These are phyloP conservation scores for Graphiopsis chlorocephala DNA, from an alignment of 2,329 filamentous ascomycete species.

Conservation along the genomic window DNA sequence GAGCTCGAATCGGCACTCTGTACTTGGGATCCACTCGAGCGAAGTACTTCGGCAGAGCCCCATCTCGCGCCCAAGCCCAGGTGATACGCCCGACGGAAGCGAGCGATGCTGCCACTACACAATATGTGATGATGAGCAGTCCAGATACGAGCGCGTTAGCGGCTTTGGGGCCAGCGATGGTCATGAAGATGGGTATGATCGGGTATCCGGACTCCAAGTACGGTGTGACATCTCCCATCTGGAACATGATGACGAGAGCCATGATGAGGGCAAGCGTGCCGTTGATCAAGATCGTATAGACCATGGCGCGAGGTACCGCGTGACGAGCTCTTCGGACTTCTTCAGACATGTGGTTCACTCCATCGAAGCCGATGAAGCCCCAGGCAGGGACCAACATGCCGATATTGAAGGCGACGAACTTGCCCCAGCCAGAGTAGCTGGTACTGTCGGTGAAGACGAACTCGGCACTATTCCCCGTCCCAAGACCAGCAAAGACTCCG, in stretches of 20 bases:
- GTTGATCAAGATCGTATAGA: constrained; percentile 42
- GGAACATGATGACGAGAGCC: constrained; percentile 39
- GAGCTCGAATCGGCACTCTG: constrained; percentile 17
- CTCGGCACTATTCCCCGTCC: constrained; percentile 10
- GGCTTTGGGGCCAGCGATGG: constrained; percentile 12
- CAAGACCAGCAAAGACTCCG: constrained; percentile 15
- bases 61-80: constrained; percentile 22
- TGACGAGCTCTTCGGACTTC: constrained; percentile 38
- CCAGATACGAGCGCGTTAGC: constrained; percentile 19
- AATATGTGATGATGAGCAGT: constrained; percentile 21
- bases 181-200: constrained; percentile 16
- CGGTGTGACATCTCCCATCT: constrained; percentile 34
- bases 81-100: constrained; percentile 20
- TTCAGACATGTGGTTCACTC: constrained; percentile 38
- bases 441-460: constrained; percentile 17
- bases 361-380: constrained; percentile 17
- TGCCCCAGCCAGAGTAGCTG: constrained; percentile 11
- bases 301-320: constrained; percentile 34
- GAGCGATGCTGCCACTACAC: constrained; percentile 20
- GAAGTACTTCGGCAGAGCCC: constrained; percentile 18
- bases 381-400: constrained; percentile 14
- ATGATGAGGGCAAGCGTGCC: constrained; percentile 40
- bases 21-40: constrained; percentile 15
- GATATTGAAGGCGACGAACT: constrained; percentile 11
- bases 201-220: constrained; percentile 15